Percentiles rank a stretch among this genome's conserved stretches.
phyloP scores from a whole-genome alignment of 2,329 filamentous ascomycete genomes.

The Diaporthe sp. region DNA sequence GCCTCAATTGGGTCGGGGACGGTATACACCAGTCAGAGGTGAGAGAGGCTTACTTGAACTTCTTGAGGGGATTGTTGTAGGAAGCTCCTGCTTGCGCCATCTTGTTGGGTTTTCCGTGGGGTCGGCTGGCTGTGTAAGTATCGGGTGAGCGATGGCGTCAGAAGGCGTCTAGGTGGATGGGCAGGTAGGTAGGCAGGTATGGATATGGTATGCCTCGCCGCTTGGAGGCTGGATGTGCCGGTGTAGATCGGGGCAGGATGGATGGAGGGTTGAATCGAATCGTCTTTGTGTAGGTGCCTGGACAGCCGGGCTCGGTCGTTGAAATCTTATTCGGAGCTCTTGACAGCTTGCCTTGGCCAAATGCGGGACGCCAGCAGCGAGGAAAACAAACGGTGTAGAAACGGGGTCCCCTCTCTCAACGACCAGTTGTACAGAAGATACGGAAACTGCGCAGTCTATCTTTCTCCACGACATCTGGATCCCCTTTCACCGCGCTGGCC shows the following conservation, averaged over 20 bases:
- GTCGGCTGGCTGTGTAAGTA: conserved; percentile 11
- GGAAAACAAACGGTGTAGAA: conserved; percentile 32
- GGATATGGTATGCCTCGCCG: background rate
- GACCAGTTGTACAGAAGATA: conserved; percentile 26
- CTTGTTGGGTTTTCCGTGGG: conserved; percentile 49
- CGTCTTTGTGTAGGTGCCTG: conserved; percentile 9
- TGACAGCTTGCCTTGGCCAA: conserved; percentile 30
- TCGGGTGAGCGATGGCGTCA: conserved; percentile 11
- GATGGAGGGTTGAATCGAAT: background rate
- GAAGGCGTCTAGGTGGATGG: background rate
- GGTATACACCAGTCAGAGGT: conserved; percentile 33
- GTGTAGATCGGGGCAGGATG: background rate
- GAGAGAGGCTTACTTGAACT: conserved; percentile 85
- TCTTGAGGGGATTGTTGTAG: conserved; percentile 99
- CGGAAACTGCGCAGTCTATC: conserved; percentile 23
- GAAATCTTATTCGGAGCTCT: conserved; percentile 25
- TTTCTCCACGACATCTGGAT: conserved; percentile 29
- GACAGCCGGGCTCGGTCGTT: conserved; percentile 3
- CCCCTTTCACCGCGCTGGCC: conserved; percentile 30
- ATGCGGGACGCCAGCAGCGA: conserved; percentile 22
- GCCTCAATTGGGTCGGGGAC: background rate
- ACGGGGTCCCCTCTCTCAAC: conserved; percentile 22
- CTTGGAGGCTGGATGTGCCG: background rate
- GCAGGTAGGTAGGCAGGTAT: background rate
- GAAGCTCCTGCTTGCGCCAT: conserved; percentile 88